Evolutionary conservation across 169 alveolate genomes (phyloP).

Genomic region (Plasmodium coatneyi): DNA sequence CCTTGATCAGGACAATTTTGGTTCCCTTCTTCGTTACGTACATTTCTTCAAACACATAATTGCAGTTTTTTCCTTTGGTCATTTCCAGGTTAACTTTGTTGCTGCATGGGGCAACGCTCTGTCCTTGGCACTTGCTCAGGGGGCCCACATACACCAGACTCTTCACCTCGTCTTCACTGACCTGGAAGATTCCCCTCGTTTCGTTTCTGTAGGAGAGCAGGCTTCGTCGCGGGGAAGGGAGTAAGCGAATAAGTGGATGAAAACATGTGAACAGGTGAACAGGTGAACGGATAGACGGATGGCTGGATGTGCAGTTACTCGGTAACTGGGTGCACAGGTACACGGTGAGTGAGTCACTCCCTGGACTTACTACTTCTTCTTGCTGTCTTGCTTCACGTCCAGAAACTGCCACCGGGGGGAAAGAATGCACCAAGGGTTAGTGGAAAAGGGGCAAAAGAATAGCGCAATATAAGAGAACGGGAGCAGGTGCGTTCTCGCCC

Average conservation of each 20-base stretch:
- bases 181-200: constrained; percentile 34
- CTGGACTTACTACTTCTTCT: constrained; percentile 10
- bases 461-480: neutral
- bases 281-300: too few species aligned
- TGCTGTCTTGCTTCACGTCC: constrained; percentile 11
- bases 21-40: constrained; percentile 56
- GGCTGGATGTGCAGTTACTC: neutral
- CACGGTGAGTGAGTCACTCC: neutral
- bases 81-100: constrained; percentile 14
- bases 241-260: neutral
- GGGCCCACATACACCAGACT: constrained; percentile 44
- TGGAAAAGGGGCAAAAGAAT: neutral
- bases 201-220: constrained; percentile 39
- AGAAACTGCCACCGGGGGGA: constrained; percentile 9
- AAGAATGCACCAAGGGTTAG: neutral
- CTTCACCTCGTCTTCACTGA: constrained; percentile 36
- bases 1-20: constrained; percentile 33
- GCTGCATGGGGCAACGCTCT: neutral
- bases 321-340: neutral
- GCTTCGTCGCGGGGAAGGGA: neutral
- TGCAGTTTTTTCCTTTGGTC: neutral
- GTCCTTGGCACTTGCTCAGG: constrained; percentile 27
- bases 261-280: too few species aligned
- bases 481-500: neutral
- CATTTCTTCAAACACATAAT: constrained; percentile 58